A percentile compares a stretch with the other conserved stretches of the same genome.
phyloP scores from a whole-genome alignment of 441 rosid species.

The Pelargonium myrrhifolium region DNA sequence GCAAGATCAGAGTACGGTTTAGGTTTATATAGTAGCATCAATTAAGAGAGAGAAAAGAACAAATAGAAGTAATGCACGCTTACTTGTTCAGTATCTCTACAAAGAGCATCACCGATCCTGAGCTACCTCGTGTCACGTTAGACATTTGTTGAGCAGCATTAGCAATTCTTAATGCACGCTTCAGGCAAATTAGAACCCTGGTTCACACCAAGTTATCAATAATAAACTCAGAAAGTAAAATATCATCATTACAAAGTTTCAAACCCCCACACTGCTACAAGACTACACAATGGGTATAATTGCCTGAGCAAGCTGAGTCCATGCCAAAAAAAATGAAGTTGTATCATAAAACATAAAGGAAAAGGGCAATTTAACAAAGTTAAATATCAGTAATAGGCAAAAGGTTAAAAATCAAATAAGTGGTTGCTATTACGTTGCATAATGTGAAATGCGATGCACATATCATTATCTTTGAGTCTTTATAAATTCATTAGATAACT shows the following conservation, averaged over 20 bases:
- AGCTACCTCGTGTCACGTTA: constrained; percentile 59
- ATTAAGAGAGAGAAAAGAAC: neutral
- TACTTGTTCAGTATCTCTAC: constrained; percentile 97
- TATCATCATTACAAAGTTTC: neutral
- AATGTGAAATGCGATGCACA: neutral
- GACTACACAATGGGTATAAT: neutral
- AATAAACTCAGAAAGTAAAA: neutral
- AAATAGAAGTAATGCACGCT: neutral
- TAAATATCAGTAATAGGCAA: neutral
- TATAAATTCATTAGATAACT: constrained; percentile 3
- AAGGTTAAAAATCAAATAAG: neutral
- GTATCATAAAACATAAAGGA: neutral
- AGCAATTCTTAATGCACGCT: constrained; percentile 91
- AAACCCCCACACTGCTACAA: neutral
- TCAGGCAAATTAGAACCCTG: constrained; percentile 87
- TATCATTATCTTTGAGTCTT: neutral
- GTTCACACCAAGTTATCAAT: constrained; percentile 5
- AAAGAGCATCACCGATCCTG: constrained; percentile 70
- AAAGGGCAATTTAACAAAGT: neutral
- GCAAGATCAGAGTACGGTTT: constrained; percentile 12
- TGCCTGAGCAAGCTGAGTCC: neutral
- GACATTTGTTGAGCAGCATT: constrained; percentile 92
- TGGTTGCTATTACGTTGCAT: neutral
- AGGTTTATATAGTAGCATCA: constrained; percentile 2
- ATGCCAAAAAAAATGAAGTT: neutral